A percentile compares a stretch with the other conserved stretches of the same genome.
These are phyloP conservation scores for Basipetospora chlamydospora DNA, from an alignment of 2,329 filamentous ascomycete species.

Conservation along the genomic window DNA sequence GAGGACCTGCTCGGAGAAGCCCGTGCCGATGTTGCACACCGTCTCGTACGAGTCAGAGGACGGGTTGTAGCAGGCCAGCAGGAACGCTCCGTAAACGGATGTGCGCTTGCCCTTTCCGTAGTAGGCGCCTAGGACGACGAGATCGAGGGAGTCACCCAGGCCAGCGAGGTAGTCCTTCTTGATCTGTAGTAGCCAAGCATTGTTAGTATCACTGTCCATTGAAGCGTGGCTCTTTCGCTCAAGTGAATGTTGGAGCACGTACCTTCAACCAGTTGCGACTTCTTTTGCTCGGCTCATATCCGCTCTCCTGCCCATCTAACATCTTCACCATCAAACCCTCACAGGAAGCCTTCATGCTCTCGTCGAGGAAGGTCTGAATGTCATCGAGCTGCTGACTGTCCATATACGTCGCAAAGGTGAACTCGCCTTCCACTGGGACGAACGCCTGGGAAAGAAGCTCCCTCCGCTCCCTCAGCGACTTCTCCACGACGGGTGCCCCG, in stretches of 20 bases:
- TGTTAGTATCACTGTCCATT: slow-evolving; percentile 11
- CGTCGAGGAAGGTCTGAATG: slow-evolving; percentile 83
- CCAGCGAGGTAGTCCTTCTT: slow-evolving; percentile 97
- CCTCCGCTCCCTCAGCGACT: slow-evolving; percentile 70
- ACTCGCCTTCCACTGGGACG: slow-evolving; percentile 69
- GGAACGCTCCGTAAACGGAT: slow-evolving; percentile 87
- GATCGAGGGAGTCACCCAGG: slow-evolving; percentile 86
- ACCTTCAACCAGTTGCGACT: slow-evolving; percentile 98
- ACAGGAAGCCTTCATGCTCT: slow-evolving; percentile 88
- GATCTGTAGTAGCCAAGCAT: slow-evolving; percentile 38
- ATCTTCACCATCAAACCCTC: slow-evolving; percentile 99
- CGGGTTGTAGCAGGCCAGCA: slow-evolving; percentile 85
- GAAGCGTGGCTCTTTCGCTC: not conserved
- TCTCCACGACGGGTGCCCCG: slow-evolving; percentile 77
- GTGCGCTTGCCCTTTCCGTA: slow-evolving; percentile 91
- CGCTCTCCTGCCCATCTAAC: slow-evolving; percentile 83
- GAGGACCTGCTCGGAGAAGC: slow-evolving; percentile 90
- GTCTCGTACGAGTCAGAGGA: slow-evolving; percentile 75
- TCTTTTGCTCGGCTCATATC: slow-evolving; percentile 90
- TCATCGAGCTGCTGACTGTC: slow-evolving; percentile 82
- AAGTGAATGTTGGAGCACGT: slow-evolving; percentile 14
- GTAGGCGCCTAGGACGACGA: slow-evolving; percentile 92
- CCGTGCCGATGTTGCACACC: slow-evolving; percentile 96
- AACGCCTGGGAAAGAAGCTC: slow-evolving; percentile 63
- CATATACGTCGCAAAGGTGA: slow-evolving; percentile 75